A percentile compares a stretch with the other conserved stretches of the same genome.
These are phyloP conservation scores for Phytophthora multivora DNA, from an alignment of 352 stramenopile species.

Conservation along the genomic window DNA sequence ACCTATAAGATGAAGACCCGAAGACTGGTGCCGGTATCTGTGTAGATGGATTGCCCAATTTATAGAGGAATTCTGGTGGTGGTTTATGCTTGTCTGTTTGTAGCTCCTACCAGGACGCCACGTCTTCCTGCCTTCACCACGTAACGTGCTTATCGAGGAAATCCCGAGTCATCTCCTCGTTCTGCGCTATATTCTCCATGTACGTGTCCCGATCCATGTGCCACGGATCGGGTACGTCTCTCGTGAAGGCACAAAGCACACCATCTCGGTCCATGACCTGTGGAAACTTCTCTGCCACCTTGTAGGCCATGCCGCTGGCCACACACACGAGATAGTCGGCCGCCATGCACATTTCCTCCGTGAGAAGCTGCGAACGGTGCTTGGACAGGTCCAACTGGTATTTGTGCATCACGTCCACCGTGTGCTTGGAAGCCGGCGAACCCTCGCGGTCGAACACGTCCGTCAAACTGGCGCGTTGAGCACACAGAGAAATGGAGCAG, in stretches of 20 bases:
- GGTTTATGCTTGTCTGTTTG: no score
- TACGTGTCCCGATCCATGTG: conserved; percentile 87
- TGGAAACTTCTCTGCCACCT: conserved; percentile 71
- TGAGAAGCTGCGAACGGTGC: conserved; percentile 73
- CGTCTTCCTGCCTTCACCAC: conserved; percentile 25
- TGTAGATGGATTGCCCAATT: no score
- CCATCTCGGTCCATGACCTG: conserved; percentile 56
- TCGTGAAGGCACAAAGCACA: conserved; percentile 61
- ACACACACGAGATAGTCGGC: conserved; percentile 81
- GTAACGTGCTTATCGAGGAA: conserved; percentile 72
- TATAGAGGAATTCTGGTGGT: no score
- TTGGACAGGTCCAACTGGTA: conserved; percentile 75
- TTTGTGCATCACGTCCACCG: conserved; percentile 72
- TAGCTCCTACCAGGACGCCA: no score
- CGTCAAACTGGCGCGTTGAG: conserved; percentile 48
- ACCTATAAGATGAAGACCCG: no score
- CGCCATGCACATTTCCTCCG: conserved; percentile 60
- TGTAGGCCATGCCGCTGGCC: conserved; percentile 62
- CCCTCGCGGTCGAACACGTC: conserved; percentile 74
- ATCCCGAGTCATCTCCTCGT: conserved; percentile 76
- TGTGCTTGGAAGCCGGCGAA: conserved; percentile 64
- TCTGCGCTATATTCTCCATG: conserved; percentile 78
- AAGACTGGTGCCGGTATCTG: no score
- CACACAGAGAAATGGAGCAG: no score
- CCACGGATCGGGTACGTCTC: conserved; percentile 80